Base-by-base conservation (phyloP, 371 early-diverging fungal species). In the Mucor sp. region DNA sequence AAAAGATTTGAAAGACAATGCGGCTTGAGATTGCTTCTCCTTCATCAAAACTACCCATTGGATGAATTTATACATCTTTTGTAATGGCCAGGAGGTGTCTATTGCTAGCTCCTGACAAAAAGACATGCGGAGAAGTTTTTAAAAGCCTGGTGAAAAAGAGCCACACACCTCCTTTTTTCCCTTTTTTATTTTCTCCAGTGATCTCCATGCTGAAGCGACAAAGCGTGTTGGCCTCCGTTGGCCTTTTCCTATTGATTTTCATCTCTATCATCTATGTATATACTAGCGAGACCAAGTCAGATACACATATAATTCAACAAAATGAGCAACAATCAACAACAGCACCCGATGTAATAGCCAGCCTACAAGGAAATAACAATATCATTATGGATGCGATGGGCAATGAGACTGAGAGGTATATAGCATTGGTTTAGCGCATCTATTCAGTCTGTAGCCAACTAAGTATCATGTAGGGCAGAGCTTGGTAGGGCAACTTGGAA, bases 401-500 rank as follows among this genome's bases (percentile, higher is more conserved):
- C 56, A 94, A 96, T 77, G 90, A 87, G 59, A 95, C 94, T 2
- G 78, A 90, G 62, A 92, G 90, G 85, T 93, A 83, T 32, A 33
- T 64, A 68, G 0, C 55, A 65, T n/a, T 57, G 9, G 19, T 17
- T 19, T 37, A 37, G 11, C 53, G 41, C 35, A 9, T 6, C 14
- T 11, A 30, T 30, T 30, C 30, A 30, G 17, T 58, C 14, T 30
- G 6, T 27, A 50, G 15, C 17, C 47, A 60, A 50, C 50, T 44
- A 48, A 39, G 33, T 44, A 48, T 60, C 61, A 53, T 43, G 27
- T 66, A 95, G 94, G 74, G 94, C 91, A 15, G 93, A 94, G 70
- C 83, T 97, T 41, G 97, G 97, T 5, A 85, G 93, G 55, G 78
- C 92, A 4, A 89, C 95, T 1, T 91, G 91, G 91, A 88, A 87